Evolutionary conservation across 148 eudicot species (phyloP), one percentile per base, ranked within the genome.

Genomic region (Agrostemma githago): DNA sequence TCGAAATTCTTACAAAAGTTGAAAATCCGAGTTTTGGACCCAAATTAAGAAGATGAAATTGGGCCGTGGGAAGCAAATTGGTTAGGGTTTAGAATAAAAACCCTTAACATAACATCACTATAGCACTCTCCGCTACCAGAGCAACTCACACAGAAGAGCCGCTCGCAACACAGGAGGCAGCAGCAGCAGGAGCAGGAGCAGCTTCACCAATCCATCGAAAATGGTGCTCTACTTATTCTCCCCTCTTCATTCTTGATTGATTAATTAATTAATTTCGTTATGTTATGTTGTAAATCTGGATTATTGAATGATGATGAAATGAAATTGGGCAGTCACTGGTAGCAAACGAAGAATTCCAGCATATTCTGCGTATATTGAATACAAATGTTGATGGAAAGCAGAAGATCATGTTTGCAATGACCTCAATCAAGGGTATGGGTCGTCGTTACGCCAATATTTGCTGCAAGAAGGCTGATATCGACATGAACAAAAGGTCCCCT

Each of bases 391-490:
- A 93, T 71, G 98, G 98, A 0, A 93, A 93, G 51, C 94, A 93
- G 81, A 93, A 90, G 88, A 90, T 93, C 76, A 90, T 93, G 98
- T 93, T 86, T 76, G 98, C 98, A n/a, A 68, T 93, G 84, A 93
- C 98, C 56, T 89, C 98, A 2, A 93, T 93, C 84, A 93, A 93
- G 76, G 98, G 98, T 89, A 89, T 93, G 59, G 98, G 98, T 8
- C 96, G 98, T 26, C 96, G 98, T 74, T 93, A 86, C 73, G 84
- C 98, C 72, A 93, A 93, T 74, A 89, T 93, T 63, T 94, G 92
- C 68, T 93, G 98, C 81, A 93, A 93, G 82, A 93, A 93, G 58
- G 98, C 98, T 60, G 98, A 93, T 63, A 75, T 93, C 60, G 96
- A 93, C 87, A 93, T 90, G 96, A 93, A 90, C 89, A 93, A 93